Base-by-base conservation (phyloP, 2,329 filamentous ascomycete genomes). In the Salinomyces thailandicus region DNA sequence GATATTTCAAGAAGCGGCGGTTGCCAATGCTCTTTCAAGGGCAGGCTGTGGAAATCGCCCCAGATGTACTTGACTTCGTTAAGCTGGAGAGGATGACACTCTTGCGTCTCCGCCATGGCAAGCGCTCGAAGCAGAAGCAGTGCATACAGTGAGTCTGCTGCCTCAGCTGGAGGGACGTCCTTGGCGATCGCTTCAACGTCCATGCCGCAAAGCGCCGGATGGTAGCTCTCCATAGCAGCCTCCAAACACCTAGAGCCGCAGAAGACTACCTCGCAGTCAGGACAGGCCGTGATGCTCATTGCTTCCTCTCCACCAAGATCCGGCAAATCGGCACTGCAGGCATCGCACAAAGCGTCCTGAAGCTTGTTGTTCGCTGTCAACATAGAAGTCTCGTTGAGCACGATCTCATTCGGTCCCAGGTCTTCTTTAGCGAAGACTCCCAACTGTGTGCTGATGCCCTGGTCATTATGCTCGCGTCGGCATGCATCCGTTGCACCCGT, bases 391-490 rank as follows among this genome's bases (percentile, higher is more conserved):
- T 98, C 91, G 32, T 75, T 67, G 18, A 98, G 71, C 2, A 95
- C 77, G 5, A 72, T 68, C 56, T 93, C 82, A 7, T 82, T 83
- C 0, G 85, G 75, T 0, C 67, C 63, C 24, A 96, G 83, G 46
- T 93, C 79, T 45, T 83, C 73, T 49, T 77, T 84, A 5, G 87
- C 89, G 57, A 96, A 96, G 3, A 98, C 72, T 4, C 91, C 91
- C 0, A 98, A 72, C 59, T 98, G 91, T 48, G 77, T 79, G 4
- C 73, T 79, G 33, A 24, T 43, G 39, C 16, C 37, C 2, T 14
- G n/a, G 5, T 20, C 26, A 20, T 18, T 15, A 16, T 12, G 20
- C 12, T 14, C n/a, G n/a, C n/a, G 9, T n/a, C 9, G n/a, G 9
- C n/a, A n/a, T n/a, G 22, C 22, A 26, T 26, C n/a, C 9, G 22